Base-by-base conservation (phyloP, 495 filamentous ascomycete species). In the Xylaria curta region DNA sequence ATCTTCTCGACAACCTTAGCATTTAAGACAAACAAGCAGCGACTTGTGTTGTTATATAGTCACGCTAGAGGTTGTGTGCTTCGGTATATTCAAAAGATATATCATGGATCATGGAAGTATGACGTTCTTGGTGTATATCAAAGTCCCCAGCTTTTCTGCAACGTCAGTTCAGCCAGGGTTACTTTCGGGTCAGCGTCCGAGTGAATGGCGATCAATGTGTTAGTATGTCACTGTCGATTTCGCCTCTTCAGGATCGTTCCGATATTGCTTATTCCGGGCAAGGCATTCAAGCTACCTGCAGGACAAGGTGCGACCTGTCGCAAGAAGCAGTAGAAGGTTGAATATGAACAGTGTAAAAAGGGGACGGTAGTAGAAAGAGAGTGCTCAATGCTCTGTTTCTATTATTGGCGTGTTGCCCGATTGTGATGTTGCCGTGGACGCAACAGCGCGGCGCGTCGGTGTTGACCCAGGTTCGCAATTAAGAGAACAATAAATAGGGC, bases 181-280 rank as follows among this genome's bases (percentile, higher is more conserved):
- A 42, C 61, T 49, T 46, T 60, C 69, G 62, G 62, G 53, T n/a
- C 61, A 66, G 62, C 58, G 61, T 66, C 69, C 69, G 51, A 66
- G 69, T 47, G 21, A 42, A 60, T 63, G 47, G 61, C 47, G 61
- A 71, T 71, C 33, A 26, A 36, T 46, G 31, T 49, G 49, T 4
- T 56, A 64, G 54, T 44, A 63, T 64, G 53, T 26, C 40, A 66
- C 61, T 42, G 62, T 60, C 49, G 40, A 71, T 58, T 61, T 61
- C 44, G 46, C 69, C 49, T 54, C 40, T 61, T 69, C 62, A 53
- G 69, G 53, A 40, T 64, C 51, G 69, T 42, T 71, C 69, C 69
- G 69, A 51, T 71, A 58, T 66, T 71, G 62, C 69, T 66, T 59
- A 40, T 65, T 66, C 66, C n/a, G 38, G 54, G 40, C 40, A 61